Base-by-base conservation (phyloP, 139 green algal genomes). In the Desmodesmus armatus region DNA sequence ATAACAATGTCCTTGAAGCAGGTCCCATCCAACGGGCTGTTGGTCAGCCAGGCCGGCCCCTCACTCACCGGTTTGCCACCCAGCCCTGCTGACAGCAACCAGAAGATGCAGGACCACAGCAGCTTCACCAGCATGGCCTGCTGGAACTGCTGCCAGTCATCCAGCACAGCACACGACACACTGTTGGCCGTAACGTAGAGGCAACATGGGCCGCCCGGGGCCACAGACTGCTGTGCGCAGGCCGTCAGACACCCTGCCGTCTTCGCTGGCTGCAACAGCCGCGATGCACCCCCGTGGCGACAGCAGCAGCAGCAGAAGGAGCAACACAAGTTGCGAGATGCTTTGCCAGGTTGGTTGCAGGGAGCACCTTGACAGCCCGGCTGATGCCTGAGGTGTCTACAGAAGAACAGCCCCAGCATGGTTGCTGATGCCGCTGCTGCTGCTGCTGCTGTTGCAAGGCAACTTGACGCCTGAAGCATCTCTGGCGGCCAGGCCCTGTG, bases 41-140 rank as follows among this genome's bases (percentile, higher is more conserved):
- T 53, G 13, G 5, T 27, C 5, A 55, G 35, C 40, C 23, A 5
- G 25, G n/a, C 19, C 27, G 5, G 43, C 31, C 43, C 2, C n/a
- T n/a, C 3, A 39, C 81, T 65, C 76, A 90, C 87, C 40, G 65
- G 39, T 23, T 47, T 39, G n/a, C 79, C 88, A 1, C 80, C 71
- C 15, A 91, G 88, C 9, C 58, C 89, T 0, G 82, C 62, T 49
- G 88, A 93, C 33, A 93, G 35, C 82, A 93, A 39, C 89, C 89
- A 93, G 47, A 93, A 93, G 21, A 93, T 85, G 55, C 44, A 70
- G 21, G 73, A 55, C 89, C 89, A 93, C 60, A 93, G 82, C 55
- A 87, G 58, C 80, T 93, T 93, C 19, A 89, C 81, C 21, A 83
- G 67, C 58, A 89, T 75, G 0, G 85, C 81, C 0, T 27, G 41